Percentiles rank a stretch among this genome's conserved stretches.
phyloP scores from a whole-genome alignment of 2,329 filamentous ascomycete species.

The Immersiporthe knoxdaviesiana region DNA sequence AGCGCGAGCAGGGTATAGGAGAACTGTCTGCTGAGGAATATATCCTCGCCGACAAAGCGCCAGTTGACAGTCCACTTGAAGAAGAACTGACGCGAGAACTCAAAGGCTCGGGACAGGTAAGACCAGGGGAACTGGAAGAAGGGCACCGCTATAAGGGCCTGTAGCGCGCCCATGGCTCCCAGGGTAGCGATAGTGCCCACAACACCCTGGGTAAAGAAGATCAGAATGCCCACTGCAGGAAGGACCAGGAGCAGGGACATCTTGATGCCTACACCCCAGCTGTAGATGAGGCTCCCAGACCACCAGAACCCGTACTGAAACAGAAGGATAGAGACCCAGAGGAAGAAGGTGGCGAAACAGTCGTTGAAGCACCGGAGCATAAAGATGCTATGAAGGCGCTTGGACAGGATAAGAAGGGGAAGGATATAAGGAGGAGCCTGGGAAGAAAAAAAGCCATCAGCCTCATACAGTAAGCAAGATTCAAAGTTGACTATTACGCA shows the following conservation, averaged over 20 bases:
- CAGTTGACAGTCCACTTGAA: conserved; percentile 99
- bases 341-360: conserved; percentile 80
- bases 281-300: conserved; percentile 72
- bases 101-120: conserved; percentile 84
- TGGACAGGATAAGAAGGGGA: conserved; percentile 83
- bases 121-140: conserved; percentile 71
- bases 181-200: conserved; percentile 65
- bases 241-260: conserved; percentile 87
- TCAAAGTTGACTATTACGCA: too few relatives aligned
- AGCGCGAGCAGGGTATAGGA: conserved; percentile 66
- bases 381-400: conserved; percentile 92
- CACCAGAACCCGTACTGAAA: conserved; percentile 79
- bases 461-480: too few relatives aligned
- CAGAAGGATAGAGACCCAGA: conserved; percentile 80
- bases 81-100: conserved; percentile 86
- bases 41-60: conserved; percentile 86
- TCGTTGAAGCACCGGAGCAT: conserved; percentile 95
- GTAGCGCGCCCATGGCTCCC: conserved; percentile 39
- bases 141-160: conserved; percentile 68
- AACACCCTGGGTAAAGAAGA: conserved; percentile 75
- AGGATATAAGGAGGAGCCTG: conserved; percentile 86
- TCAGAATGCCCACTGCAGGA: conserved; percentile 76
- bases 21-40: conserved; percentile 73
- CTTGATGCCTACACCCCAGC: conserved; percentile 84
- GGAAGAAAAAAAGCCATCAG: too few relatives aligned